phyloP scores from a whole-genome alignment of 2,329 filamentous ascomycete species.

The Alternaria ethzedia region DNA sequence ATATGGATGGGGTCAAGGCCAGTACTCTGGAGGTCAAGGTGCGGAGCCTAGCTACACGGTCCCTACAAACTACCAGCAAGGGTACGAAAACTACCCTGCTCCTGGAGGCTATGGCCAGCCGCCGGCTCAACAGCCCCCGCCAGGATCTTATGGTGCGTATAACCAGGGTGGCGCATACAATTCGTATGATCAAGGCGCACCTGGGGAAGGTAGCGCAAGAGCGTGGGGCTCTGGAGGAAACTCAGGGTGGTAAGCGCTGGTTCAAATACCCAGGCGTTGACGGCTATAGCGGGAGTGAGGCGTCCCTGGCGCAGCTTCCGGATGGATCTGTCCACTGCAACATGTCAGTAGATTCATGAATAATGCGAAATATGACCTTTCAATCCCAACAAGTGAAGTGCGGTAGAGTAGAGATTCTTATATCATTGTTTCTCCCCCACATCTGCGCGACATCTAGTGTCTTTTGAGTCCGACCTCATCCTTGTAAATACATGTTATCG shows the following conservation, averaged over 20 bases:
- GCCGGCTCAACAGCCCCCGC: slow-evolving; percentile 19
- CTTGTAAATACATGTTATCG: slow-evolving; percentile 24
- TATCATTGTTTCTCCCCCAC: slow-evolving; percentile 15
- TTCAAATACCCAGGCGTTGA: neutral
- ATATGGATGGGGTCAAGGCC: slow-evolving; percentile 37
- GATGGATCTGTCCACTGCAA: neutral
- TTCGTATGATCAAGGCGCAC: slow-evolving; percentile 25
- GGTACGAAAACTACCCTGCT: slow-evolving; percentile 39
- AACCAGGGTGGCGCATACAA: slow-evolving; percentile 26
- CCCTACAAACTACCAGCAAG: slow-evolving; percentile 47
- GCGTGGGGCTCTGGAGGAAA: slow-evolving; percentile 42
- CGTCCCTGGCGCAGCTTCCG: neutral
- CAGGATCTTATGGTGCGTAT: slow-evolving; percentile 30
- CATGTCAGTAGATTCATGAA: neutral
- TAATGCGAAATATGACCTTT: slow-evolving; percentile 6
- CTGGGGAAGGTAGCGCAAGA: slow-evolving; percentile 25
- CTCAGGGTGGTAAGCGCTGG: slow-evolving; percentile 28
- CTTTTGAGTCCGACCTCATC: slow-evolving; percentile 2
- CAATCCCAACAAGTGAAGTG: neutral
- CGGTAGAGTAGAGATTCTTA: slow-evolving; percentile 28
- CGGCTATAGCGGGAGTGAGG: neutral
- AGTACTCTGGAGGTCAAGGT: slow-evolving; percentile 42
- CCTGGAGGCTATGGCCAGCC: slow-evolving; percentile 25
- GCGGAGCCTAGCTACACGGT: slow-evolving; percentile 42
- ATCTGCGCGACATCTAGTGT: neutral